phyloP scores from a whole-genome alignment of 495 filamentous ascomycete genomes.

The Ramalina peruviana region DNA sequence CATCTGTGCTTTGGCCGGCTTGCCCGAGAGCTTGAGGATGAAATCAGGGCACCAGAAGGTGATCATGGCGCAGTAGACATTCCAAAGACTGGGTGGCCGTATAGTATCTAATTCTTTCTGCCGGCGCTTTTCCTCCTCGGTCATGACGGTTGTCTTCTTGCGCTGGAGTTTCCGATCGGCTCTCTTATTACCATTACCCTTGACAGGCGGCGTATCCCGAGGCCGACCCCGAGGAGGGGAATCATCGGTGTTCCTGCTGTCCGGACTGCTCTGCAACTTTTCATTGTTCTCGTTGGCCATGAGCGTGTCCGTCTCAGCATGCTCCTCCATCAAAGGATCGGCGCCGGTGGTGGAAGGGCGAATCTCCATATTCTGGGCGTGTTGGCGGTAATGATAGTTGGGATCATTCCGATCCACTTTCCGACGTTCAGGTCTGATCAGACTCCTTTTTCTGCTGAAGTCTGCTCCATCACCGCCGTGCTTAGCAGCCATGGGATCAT shows the following conservation, averaged over 20 bases:
- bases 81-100: constrained; percentile 83
- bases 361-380: constrained; percentile 74
- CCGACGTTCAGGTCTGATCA: constrained; percentile 78
- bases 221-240: constrained; percentile 37
- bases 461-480: constrained; percentile 29
- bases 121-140: constrained; percentile 46
- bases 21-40: constrained; percentile 71
- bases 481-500: constrained; percentile 1
- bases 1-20: constrained; percentile 74
- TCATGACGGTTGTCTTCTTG: constrained; percentile 33
- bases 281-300: constrained; percentile 41
- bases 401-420: constrained; percentile 72
- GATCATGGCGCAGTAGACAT: constrained; percentile 80
- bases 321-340: constrained; percentile 67
- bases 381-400: constrained; percentile 86
- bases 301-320: constrained; percentile 42
- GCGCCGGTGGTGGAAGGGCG: constrained; percentile 83
- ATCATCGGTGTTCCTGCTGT: constrained; percentile 11
- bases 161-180: constrained; percentile 36
- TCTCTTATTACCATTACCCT: constrained; percentile 17
- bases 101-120: constrained; percentile 53
- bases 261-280: constrained; percentile 28
- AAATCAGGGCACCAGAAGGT: constrained; percentile 93
- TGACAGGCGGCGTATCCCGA: constrained; percentile 16
- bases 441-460: constrained; percentile 58